These are phyloP conservation scores for Leccinum broughii DNA, from an alignment of 768 basidiomycete genomes.

Conservation along the genomic window DNA sequence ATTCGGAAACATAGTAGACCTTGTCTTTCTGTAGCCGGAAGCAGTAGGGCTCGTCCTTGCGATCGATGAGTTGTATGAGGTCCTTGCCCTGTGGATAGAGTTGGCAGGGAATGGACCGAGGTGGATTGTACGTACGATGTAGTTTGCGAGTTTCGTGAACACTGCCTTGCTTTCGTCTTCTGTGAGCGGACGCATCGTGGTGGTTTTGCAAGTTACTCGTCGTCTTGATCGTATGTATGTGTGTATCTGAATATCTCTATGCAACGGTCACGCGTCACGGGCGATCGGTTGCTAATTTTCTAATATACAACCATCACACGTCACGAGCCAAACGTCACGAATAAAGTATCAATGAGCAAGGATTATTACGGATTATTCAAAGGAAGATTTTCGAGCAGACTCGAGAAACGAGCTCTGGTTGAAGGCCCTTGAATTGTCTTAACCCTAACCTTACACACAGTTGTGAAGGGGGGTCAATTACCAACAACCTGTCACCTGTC, in stretches of 20 bases:
- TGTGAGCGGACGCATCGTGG: slow-evolving; percentile 87
- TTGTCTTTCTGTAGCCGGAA: slow-evolving; percentile 94
- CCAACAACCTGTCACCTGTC: neutral
- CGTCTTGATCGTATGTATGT: neutral
- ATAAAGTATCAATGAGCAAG: neutral
- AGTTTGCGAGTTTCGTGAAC: slow-evolving; percentile 96
- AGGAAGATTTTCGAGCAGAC: neutral
- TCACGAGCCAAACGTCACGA: neutral
- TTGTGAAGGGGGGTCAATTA: neutral
- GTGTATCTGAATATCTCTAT: neutral
- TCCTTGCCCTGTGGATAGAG: slow-evolving; percentile 76
- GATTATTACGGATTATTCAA: neutral
- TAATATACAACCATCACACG: neutral
- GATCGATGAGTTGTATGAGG: slow-evolving; percentile 91
- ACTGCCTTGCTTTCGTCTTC: slow-evolving; percentile 97
- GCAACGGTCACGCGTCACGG: neutral
- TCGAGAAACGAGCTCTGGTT: neutral
- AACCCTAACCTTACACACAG: neutral
- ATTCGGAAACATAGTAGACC: slow-evolving; percentile 95
- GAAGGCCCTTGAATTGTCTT: neutral
- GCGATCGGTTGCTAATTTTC: neutral
- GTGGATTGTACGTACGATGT: slow-evolving; percentile 62
- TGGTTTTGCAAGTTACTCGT: neutral
- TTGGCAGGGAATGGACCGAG: fast-evolving
- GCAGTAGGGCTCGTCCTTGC: slow-evolving; percentile 92